Evolutionary conservation across 495 filamentous ascomycete genomes (phyloP), one percentile per base, ranked within the genome.

Genomic region (Neurospora sp.): DNA sequence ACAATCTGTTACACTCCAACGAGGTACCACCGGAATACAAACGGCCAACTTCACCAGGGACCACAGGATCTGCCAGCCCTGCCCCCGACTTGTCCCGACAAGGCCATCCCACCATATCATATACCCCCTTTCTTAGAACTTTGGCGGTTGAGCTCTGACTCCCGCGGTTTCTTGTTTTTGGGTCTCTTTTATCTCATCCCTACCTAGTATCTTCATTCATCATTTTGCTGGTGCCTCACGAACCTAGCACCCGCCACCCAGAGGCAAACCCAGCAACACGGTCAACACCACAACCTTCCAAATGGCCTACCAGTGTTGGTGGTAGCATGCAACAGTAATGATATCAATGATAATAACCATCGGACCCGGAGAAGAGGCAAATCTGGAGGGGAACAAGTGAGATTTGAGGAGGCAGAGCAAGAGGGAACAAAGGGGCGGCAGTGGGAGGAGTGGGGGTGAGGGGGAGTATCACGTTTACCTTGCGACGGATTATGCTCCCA

Each of bases 31-130:
- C 39, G 39, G 12, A 41, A 41, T 41, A 41, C 39, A 41, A 41
- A 41, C 39, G 39, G 12, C 12, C 39, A 14, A 41, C 39, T 16
- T 16, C 39, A 16, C 18, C 7, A 46, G 7, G 8, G 42, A 10
- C 16, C 42, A 46, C 18, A 2, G 18, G 7, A n/a, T 46, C 42
- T 7, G 42, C 18, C 6, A 35, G 35, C 35, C 10, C 39, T 39
- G 39, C 39, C 74, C 35, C 70, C 78, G 8, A 69, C 73, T 6
- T 81, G 78, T 75, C 80, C 77, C 4, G 74, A 78, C 65, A 76
- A 74, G 70, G 77, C 77, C 39, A 78, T 75, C 10, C 42, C 18
- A 10, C 8, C 3, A 41, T 6, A 41, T 16, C 14, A 41, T 41
- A 41, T 41, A 41, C 40, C 14, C 39, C 40, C 12, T 41, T 41